Conservation (phyloP, 176 grass and related monocot species). For the Ampelocalamus luodianensis region DNA sequence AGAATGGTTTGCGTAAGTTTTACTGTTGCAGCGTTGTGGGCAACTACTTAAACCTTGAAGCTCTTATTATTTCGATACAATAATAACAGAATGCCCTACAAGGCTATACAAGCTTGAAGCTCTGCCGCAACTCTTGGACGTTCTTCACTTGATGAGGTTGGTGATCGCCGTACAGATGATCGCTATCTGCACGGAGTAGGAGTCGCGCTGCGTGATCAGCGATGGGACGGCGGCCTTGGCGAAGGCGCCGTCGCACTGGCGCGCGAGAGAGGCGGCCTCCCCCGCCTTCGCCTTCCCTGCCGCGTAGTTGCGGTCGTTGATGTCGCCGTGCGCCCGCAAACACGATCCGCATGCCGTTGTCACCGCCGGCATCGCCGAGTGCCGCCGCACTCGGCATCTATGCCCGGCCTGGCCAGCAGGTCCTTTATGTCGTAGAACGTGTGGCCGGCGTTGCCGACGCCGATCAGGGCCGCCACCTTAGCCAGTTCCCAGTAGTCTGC, state of each 20-base stretch:
- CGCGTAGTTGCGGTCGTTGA: slow-evolving; percentile 41
- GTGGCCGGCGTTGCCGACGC: slow-evolving; percentile 30
- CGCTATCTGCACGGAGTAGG: slow-evolving; percentile 33
- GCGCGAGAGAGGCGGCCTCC: slow-evolving; percentile 39
- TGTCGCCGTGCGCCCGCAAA: slow-evolving; percentile 48
- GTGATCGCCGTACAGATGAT: slow-evolving; percentile 46
- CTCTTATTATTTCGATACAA: too few relatives aligned
- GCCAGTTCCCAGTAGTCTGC: too few relatives aligned
- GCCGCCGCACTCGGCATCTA: neutral
- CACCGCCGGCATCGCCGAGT: slow-evolving; percentile 45
- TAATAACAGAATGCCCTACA: too few relatives aligned
- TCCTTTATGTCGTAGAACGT: slow-evolving; percentile 20
- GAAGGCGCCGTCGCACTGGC: slow-evolving; percentile 45
- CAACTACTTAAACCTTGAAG: too few relatives aligned
- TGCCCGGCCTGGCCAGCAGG: slow-evolving; percentile 1
- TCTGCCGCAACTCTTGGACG: neutral
- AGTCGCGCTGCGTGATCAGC: slow-evolving; percentile 32
- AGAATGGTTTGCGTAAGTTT: too few relatives aligned
- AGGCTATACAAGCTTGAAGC: too few relatives aligned
- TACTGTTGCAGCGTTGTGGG: too few relatives aligned
- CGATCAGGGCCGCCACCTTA: slow-evolving; percentile 55
- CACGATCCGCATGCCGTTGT: slow-evolving; percentile 29
- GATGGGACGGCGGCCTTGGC: slow-evolving; percentile 33
- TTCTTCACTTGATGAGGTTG: slow-evolving; percentile 48
- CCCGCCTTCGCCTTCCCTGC: slow-evolving; percentile 29